Conservation (phyloP, 2,329 filamentous ascomycete species). For the Verticillium isaacii region DNA sequence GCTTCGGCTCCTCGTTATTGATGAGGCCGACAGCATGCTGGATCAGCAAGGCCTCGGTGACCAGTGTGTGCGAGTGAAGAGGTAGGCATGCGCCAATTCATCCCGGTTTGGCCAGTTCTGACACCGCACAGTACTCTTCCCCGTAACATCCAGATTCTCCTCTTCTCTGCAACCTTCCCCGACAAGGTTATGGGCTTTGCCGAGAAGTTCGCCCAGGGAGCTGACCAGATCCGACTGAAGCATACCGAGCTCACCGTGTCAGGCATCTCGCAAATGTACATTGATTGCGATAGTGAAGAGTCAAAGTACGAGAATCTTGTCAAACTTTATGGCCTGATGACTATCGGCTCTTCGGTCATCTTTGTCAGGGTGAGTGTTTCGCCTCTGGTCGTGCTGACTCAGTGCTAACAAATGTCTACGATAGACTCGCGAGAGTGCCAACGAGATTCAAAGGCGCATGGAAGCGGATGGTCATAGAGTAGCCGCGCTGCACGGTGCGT, state of each 20-base stretch:
- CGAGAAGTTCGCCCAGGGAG: constrained; percentile 74
- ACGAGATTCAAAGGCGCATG: constrained; percentile 83
- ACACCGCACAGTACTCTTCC: constrained; percentile 59
- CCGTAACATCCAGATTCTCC: constrained; percentile 72
- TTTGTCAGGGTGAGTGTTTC: constrained; percentile 72
- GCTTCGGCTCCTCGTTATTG: constrained; percentile 81
- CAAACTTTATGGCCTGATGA: constrained; percentile 93
- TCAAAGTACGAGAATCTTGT: constrained; percentile 87
- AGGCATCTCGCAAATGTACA: constrained; percentile 96
- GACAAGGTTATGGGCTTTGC: constrained; percentile 82
- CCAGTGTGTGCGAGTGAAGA: constrained; percentile 87
- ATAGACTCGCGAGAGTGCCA: constrained; percentile 80
- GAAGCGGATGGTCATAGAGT: constrained; percentile 85
- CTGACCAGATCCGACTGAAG: constrained; percentile 82
- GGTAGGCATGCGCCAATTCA: constrained; percentile 43
- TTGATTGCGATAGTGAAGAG: constrained; percentile 78
- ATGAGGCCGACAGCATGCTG: constrained; percentile 98
- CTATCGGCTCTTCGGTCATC: constrained; percentile 94
- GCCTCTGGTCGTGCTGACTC: background rate
- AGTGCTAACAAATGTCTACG: constrained; percentile 1
- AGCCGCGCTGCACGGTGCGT: constrained; percentile 80
- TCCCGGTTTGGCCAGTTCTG: constrained; percentile 2
- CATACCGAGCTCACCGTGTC: constrained; percentile 92
- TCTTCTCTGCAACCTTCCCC: constrained; percentile 95
- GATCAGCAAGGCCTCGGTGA: constrained; percentile 93